A percentile compares a stretch with the other conserved stretches of the same genome.
These are phyloP conservation scores for Pseudogymnoascus sp. DNA, from an alignment of 2,329 filamentous ascomycete species.

Conservation along the genomic window DNA sequence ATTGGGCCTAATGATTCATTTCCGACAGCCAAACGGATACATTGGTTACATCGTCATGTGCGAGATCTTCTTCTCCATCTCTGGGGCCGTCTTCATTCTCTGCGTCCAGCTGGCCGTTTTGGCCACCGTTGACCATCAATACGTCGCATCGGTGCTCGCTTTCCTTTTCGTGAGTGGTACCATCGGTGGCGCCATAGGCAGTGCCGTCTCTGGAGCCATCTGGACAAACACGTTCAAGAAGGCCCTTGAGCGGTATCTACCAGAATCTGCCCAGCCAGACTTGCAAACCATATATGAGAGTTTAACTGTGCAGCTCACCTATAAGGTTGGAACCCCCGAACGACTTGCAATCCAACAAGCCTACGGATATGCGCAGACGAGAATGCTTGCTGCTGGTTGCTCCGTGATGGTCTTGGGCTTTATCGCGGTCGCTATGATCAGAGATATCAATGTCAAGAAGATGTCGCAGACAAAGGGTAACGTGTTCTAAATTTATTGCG, in stretches of 20 bases:
- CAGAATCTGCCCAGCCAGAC: conserved; percentile 32
- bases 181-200: conserved; percentile 52
- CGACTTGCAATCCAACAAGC: conserved; percentile 47
- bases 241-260: conserved; percentile 44
- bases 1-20: conserved; percentile 47
- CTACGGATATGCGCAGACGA: conserved; percentile 44
- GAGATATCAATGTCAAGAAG: conserved; percentile 38
- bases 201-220: conserved; percentile 53
- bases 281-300: conserved; percentile 44
- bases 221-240: conserved; percentile 54
- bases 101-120: conserved; percentile 50
- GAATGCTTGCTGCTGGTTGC: conserved; percentile 43
- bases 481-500: conserved; percentile 15
- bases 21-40: conserved; percentile 41
- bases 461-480: conserved; percentile 37
- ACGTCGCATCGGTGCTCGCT: conserved; percentile 51
- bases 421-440: conserved; percentile 36
- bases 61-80: conserved; percentile 47
- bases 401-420: conserved; percentile 37
- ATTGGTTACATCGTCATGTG: conserved; percentile 46
- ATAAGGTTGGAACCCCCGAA: conserved; percentile 38
- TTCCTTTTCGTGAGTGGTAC: conserved; percentile 52
- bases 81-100: conserved; percentile 42
- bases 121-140: conserved; percentile 48
- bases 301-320: conserved; percentile 43